A percentile compares a stretch with the other conserved stretches of the same genome.
Evolutionary conservation across 2,329 filamentous ascomycete species (phyloP).

Genomic region (Apiospora arundinis): DNA sequence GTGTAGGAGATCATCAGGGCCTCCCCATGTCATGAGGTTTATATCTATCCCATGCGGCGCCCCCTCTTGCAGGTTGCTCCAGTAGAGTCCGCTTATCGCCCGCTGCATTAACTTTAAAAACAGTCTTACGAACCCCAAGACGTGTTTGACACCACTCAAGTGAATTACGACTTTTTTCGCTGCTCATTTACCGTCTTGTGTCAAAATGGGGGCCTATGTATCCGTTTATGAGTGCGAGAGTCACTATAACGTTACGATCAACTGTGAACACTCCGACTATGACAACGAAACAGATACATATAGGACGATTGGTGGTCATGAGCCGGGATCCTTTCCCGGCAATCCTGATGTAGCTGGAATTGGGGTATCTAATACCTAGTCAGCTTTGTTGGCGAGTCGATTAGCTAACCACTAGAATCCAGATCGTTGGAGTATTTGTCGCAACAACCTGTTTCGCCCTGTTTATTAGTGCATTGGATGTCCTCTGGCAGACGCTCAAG

Average conservation of each 20-base stretch:
- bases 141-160: not conserved
- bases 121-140: not conserved
- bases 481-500: not conserved
- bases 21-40: not conserved
- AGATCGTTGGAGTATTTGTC: not conserved
- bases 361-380: not conserved
- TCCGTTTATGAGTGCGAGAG: conserved; percentile 30
- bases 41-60: not conserved
- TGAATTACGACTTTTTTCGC: not conserved
- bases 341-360: not conserved
- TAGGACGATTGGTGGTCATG: not conserved
- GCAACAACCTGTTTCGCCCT: not conserved
- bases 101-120: not conserved
- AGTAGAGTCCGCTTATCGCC: not conserved
- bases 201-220: conserved; percentile 31
- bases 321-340: not conserved
- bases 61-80: not conserved
- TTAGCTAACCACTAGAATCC: not conserved
- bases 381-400: not conserved
- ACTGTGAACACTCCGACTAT: conserved; percentile 26
- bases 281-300: conserved; percentile 11
- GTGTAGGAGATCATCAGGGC: not conserved
- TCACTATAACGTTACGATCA: conserved; percentile 28
- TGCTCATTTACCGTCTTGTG: not conserved
- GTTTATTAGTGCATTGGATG: not conserved